Evolutionary conservation across 768 basidiomycete species (phyloP), one percentile per base, ranked within the genome.

Genomic region (Exidia glandulosa): DNA sequence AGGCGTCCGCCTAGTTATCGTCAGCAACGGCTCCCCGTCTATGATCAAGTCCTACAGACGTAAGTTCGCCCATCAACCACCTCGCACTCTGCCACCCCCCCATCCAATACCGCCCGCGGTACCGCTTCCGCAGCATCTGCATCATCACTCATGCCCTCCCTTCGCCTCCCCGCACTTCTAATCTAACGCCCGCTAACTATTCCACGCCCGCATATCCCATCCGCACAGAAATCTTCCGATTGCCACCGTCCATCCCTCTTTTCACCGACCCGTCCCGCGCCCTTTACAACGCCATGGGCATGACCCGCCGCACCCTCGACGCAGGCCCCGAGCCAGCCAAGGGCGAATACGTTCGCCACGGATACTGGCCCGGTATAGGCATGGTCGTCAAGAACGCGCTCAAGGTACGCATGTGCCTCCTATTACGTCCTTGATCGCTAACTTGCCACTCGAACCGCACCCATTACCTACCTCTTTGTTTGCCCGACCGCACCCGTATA

Each of bases 251-350:
- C 0, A 90, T 88, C 71, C 73, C 78, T 30, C 74, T 95, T 65
- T 95, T 90, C 71, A 87, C 88, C 9, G 90, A 93, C 67, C 90
- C 91, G 2, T 75, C 81, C 0, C 72, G 86, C 27, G 76, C 74
- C 1, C 73, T 95, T 27, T 87, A 96, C 71, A 73, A 74, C 14
- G 81, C 84, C 1, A 74, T 97, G 0, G 91, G 93, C 1, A 92
- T 94, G 86, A 83, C 78, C 3, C 66, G 77, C 30, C 75, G 75
- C 45, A 75, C 78, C 3, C 65, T 68, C 34, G 75, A 78, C 59
- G 70, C 74, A 3, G 79, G 77, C 13, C 66, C 71, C 9, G 75
- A 79, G 56, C 68, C 68, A 5, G 75, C 76, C 50, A 75, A 75
- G 57, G 79, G 83, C 19, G 71, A 72, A 32, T 92, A 91, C 69